Conservation (phyloP, 176 grass and related monocot genomes). For the Oryza longistaminata region DNA sequence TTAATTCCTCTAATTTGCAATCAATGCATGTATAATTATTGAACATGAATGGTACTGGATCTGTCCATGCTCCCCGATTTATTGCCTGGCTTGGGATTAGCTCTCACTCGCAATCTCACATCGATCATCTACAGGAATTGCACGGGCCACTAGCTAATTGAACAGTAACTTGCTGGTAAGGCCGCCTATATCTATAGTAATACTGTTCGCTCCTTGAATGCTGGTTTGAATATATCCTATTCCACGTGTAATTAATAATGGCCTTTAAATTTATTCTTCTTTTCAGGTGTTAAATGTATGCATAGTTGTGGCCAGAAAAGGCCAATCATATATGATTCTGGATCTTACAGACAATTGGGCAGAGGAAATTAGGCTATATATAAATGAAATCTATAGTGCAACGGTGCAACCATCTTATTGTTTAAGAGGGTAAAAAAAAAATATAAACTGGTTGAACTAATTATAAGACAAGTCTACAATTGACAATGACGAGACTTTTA, state of each 20-base stretch:
- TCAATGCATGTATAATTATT: constrained; percentile 40
- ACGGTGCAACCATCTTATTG: too few relatives aligned
- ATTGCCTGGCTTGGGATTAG: neutral
- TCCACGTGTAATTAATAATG: neutral
- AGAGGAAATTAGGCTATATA: neutral
- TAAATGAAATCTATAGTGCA: neutral
- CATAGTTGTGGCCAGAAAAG: neutral
- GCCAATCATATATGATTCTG: neutral
- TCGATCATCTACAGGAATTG: constrained; percentile 30
- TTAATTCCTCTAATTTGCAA: neutral
- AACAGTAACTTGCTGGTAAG: constrained; percentile 29
- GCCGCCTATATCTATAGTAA: neutral
- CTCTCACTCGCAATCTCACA: neutral
- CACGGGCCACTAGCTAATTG: constrained; percentile 29
- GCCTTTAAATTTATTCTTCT: constrained; percentile 9
- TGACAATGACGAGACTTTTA: too few relatives aligned
- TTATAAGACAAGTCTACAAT: too few relatives aligned
- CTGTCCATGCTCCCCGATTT: neutral
- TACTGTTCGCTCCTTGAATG: constrained; percentile 38
- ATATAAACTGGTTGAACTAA: too few relatives aligned
- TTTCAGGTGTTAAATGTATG: constrained; percentile 1
- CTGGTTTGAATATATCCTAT: constrained; percentile 28
- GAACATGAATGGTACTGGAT: constrained; percentile 16
- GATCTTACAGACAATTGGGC: neutral
- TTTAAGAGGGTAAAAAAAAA: too few relatives aligned